Evolutionary conservation across 2,329 filamentous ascomycete genomes (phyloP).

Genomic region (Fusarium compactum): DNA sequence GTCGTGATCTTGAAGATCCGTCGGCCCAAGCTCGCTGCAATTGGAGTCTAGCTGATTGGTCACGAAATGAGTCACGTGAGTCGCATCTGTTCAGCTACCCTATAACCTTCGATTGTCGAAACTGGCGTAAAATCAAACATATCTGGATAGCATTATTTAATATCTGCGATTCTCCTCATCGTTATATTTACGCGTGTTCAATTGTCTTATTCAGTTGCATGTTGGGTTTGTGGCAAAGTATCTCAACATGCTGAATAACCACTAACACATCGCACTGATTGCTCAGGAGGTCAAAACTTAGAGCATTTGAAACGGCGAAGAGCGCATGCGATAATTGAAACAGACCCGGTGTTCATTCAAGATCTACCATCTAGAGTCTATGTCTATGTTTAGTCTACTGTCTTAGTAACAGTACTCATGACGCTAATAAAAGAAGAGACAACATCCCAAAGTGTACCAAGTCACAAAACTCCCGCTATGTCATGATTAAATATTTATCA

Average conservation of each 20-base stretch:
- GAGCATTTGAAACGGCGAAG: too few species aligned
- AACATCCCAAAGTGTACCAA: slow-evolving; percentile 12
- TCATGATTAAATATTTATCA: slow-evolving; percentile 21
- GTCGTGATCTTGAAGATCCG: slow-evolving; percentile 47
- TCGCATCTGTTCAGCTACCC: background rate
- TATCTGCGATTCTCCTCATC: accelerated
- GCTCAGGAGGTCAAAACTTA: too few species aligned
- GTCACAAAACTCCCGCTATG: slow-evolving; percentile 36
- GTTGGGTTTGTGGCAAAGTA: accelerated
- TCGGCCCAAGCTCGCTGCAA: slow-evolving; percentile 46
- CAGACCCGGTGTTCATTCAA: background rate
- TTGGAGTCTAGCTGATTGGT: slow-evolving; percentile 46
- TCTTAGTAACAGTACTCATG: background rate
- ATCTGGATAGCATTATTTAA: too few species aligned
- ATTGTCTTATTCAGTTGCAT: accelerated
- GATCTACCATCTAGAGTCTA: slow-evolving; percentile 32
- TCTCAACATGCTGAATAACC: accelerated
- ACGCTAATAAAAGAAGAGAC: slow-evolving; percentile 1
- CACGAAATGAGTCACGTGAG: slow-evolving; percentile 40
- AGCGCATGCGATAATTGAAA: background rate
- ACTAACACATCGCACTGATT: too few species aligned
- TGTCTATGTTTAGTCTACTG: slow-evolving; percentile 7
- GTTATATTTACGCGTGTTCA: background rate
- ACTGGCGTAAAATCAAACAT: too few species aligned
- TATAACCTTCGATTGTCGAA: too few species aligned